Evolutionary conservation across 2,329 filamentous ascomycete genomes (phyloP), one percentile per base, ranked within the genome.

Genomic region (Ophiostoma populinum): DNA sequence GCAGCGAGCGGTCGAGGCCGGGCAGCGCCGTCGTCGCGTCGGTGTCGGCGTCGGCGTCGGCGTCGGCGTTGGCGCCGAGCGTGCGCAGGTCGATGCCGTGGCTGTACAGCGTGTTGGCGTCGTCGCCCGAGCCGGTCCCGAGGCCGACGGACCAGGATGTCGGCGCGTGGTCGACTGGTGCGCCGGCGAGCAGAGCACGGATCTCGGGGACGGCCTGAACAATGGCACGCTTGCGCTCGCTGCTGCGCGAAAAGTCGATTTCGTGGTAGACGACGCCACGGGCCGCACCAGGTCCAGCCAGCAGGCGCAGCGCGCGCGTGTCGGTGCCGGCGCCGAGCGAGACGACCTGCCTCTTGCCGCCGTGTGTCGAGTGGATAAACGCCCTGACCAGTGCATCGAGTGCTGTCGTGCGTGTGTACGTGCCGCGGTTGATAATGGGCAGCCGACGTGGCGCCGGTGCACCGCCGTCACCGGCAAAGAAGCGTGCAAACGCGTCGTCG

Each of bases 391-490:
- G 69, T 10, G 56, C 61, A 55, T 98, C 85, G 43, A 98, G 75
- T 17, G 80, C 81, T 5, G 67, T 70, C 7, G 86, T 94, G 41
- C 90, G 75, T 16, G 86, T 78, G 49, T 94, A 95, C n/a, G 87
- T 95, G 35, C 85, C 85, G 87, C 87, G 65, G 51, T 98, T 95
- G 49, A 98, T 93, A 42, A 98, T 81, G 34, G 90, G 90, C 43
- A 92, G 65, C 39, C 87, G 67, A 43, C 80, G 68, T 10, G 70
- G 59, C 2, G 62, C 48, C 12, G 63, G 57, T 40, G 61, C 63
- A 29, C 55, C 55, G 30, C 55, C 55, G 11, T 47, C 36, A 41
- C 46, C 50, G 2, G 79, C 74, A 51, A 94, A 83, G 36, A 65
- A 64, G 35, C 59, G 59, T 2, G 85, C 83, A 56, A 79, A 95